phyloP scores from a whole-genome alignment of 306 rosid species.

The Senna tora region DNA sequence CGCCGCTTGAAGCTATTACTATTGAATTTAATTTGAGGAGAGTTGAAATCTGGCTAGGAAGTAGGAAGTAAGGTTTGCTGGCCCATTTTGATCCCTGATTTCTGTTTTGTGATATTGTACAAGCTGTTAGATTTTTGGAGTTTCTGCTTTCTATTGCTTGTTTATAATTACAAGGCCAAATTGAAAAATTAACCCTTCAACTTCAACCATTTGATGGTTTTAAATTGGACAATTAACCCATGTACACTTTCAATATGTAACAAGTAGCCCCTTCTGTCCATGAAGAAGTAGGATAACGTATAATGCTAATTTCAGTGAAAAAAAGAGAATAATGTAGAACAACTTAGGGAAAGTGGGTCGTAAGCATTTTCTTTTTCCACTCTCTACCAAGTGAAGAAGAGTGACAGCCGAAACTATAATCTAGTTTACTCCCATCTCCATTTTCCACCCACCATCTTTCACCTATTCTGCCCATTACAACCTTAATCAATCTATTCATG shows the following conservation, averaged over 20 bases:
- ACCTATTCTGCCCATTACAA: not conserved
- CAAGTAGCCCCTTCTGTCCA: not conserved
- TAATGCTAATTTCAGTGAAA: no score
- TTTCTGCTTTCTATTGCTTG: not conserved
- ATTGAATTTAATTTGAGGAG: not conserved
- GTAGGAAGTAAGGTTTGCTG: not conserved
- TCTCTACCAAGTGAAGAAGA: not conserved
- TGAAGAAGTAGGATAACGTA: not conserved
- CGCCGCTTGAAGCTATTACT: not conserved
- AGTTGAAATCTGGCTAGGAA: not conserved
- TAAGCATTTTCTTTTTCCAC: not conserved
- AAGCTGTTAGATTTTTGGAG: not conserved
- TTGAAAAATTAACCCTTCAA: not conserved
- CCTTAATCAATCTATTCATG: not conserved
- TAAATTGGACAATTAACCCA: not conserved
- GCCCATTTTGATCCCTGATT: not conserved
- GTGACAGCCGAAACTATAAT: not conserved
- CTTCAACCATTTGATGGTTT: not conserved
- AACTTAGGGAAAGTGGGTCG: not conserved
- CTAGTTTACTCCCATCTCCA: not conserved
- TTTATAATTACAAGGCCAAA: not conserved
- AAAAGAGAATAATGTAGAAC: not conserved
- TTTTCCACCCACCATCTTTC: not conserved
- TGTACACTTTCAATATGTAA: not conserved
- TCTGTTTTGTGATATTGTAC: not conserved